These are phyloP conservation scores for Chaetothyriales sp. DNA, from an alignment of 2,329 filamentous ascomycete genomes.

Conservation along the genomic window DNA sequence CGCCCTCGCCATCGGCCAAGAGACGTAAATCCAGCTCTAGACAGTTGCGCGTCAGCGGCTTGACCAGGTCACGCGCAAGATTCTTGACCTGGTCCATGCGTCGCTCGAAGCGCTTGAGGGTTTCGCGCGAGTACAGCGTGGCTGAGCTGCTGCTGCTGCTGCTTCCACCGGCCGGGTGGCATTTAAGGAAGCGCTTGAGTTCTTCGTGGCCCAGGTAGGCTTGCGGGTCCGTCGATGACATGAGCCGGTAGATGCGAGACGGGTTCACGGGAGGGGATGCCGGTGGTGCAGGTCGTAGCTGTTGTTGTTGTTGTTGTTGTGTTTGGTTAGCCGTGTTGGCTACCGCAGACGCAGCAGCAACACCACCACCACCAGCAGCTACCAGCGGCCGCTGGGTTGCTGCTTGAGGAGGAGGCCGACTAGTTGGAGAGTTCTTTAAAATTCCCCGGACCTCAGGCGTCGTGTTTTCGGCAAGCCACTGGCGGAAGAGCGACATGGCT, in stretches of 20 bases:
- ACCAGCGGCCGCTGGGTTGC: conserved; percentile 1
- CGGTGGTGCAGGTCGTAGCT: conserved; percentile 9
- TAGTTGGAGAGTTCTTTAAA: conserved; percentile 21
- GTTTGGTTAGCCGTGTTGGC: conserved; percentile 6
- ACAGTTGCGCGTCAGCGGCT: conserved; percentile 70
- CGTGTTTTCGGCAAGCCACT: conserved; percentile 86
- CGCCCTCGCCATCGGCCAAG: conserved; percentile 26
- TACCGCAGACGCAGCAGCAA: conserved; percentile 4
- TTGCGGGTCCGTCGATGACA: conserved; percentile 47
- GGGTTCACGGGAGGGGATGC: conserved; percentile 28
- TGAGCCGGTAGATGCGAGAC: conserved; percentile 61
- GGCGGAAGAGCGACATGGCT: conserved; percentile 69
- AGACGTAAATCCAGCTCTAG: conserved; percentile 59
- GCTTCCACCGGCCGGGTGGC: conserved; percentile 40
- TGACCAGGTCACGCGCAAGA: conserved; percentile 66
- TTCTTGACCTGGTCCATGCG: conserved; percentile 78
- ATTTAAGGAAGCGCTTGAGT: conserved; percentile 76
- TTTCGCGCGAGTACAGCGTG: conserved; percentile 66
- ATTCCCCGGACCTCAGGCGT: conserved; percentile 49
- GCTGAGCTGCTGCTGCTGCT: conserved; percentile 20
- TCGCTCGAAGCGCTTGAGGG: conserved; percentile 68
- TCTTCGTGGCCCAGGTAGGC: conserved; percentile 71
- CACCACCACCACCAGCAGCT: conserved; percentile 10
- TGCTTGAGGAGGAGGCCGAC: conserved; percentile 8
- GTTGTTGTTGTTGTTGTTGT: conserved; percentile 4